Evolutionary conservation across 2,329 filamentous ascomycete species (phyloP).

Genomic region (Fonsecaea pugnacius): DNA sequence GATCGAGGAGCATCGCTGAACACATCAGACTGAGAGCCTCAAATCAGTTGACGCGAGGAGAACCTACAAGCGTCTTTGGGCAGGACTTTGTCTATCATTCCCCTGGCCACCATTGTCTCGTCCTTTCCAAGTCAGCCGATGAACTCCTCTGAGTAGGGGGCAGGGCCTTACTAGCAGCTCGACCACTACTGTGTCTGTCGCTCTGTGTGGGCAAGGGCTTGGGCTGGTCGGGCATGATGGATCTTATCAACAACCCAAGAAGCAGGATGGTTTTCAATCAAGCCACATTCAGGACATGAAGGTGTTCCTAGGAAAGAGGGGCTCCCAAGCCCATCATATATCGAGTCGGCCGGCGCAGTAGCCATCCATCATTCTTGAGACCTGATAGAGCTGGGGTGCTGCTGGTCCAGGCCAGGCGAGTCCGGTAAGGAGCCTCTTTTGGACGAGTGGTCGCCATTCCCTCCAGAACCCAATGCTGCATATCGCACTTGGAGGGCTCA

Average conservation of each 20-base stretch:
- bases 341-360: neutral
- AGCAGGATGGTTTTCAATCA: neutral
- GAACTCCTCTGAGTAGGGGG: neutral
- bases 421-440: neutral
- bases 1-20: conserved; percentile 1
- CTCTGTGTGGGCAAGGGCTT: neutral
- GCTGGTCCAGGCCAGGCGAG: neutral
- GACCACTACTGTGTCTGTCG: neutral
- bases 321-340: neutral
- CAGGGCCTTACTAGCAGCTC: neutral
- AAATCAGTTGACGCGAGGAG: neutral
- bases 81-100: neutral
- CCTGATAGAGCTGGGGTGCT: neutral
- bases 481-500: neutral
- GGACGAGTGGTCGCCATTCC: neutral
- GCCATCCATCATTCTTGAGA: neutral
- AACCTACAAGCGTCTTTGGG: neutral
- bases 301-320: neutral
- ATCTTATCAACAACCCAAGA: neutral
- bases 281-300: neutral
- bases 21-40: neutral
- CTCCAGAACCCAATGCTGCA: neutral
- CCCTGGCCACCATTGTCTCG: neutral
- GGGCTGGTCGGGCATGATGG: neutral
- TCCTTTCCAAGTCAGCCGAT: neutral